Evolutionary conservation across 2,329 filamentous ascomycete genomes (phyloP), one percentile per base, ranked within the genome.

Genomic region (Aspergillaceae sp.): DNA sequence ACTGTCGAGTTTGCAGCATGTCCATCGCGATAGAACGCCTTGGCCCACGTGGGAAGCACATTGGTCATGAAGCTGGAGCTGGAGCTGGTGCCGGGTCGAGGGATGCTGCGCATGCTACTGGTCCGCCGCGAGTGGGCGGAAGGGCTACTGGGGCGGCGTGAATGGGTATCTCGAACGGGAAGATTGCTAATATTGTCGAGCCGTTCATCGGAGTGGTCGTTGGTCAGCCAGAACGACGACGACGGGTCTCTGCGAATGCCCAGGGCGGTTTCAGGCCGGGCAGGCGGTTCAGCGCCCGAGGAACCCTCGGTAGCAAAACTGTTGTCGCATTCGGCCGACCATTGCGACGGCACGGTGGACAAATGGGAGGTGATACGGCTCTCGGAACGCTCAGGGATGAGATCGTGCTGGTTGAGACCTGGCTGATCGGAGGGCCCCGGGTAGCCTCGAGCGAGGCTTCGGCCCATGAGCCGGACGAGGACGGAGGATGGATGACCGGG

Each of bases 1-100:
- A 84, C 63, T 47, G 63, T 56, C 4, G 65, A 57, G 44, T 61
- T 57, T 68, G 79, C 41, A 68, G 75, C 50, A 72, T 74, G 62
- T 78, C 82, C 43, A 43, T 82, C 81, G 33, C 80, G 79, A 61
- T 89, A 89, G 65, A 88, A 89, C 10, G 87, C 68, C 54, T 74
- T 80, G 36, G 66, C 68, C 63, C 74, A 77, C 5, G 69, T 63
- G 1, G 74, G 73, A 38, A 73, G 63, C 34, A 61, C 63, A n/a
- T 65, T 65, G 42, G 71, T 55, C 29, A 72, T 52, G 27, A 68
- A 64, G 48, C 70, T 76, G 19, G 71, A 64, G 41, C 67, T 76
- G 19, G 71, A 64, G 41, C 67, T 67, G 8, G 74, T 76, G 32
- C 68, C 69, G 3, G 63, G 60, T 28, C 66, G 61, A 41, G 56